phyloP scores from a whole-genome alignment of 768 basidiomycete genomes.

The Dacryopinax primogenitus region DNA sequence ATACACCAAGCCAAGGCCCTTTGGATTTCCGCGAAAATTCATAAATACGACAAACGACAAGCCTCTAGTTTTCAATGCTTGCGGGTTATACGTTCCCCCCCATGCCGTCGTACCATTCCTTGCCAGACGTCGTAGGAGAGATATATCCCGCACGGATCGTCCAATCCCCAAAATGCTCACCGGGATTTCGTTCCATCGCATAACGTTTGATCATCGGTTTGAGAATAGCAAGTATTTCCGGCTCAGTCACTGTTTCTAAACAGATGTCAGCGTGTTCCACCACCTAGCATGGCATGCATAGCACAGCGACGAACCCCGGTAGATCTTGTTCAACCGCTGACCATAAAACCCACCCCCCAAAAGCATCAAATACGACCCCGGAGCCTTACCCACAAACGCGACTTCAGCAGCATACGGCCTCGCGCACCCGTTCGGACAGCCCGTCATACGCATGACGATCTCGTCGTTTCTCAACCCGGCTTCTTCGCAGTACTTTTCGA shows the following conservation, averaged over 20 bases:
- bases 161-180: slow-evolving; percentile 92
- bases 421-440: slow-evolving; percentile 88
- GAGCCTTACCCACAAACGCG: slow-evolving; percentile 93
- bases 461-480: slow-evolving; percentile 85
- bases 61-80: neutral
- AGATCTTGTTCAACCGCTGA: slow-evolving; percentile 91
- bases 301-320: slow-evolving; percentile 44
- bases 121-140: slow-evolving; percentile 68
- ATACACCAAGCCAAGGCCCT: no score
- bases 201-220: slow-evolving; percentile 89
- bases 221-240: slow-evolving; percentile 81
- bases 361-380: slow-evolving; percentile 83
- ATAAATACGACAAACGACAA: neutral
- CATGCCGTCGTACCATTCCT: slow-evolving; percentile 72
- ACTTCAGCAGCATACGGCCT: slow-evolving; percentile 91
- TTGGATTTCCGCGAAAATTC: neutral
- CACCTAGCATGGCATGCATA: neutral
- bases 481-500: slow-evolving; percentile 89
- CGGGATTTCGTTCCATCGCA: slow-evolving; percentile 70
- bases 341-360: slow-evolving; percentile 93
- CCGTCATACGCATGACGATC: slow-evolving; percentile 98
- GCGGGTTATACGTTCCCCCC: slow-evolving; percentile 43
- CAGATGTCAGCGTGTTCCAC: neutral
- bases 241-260: slow-evolving; percentile 73
- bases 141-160: slow-evolving; percentile 87